Percentiles rank a stretch among this genome's conserved stretches.
Conservation (phyloP, 352 stramenopile species). For the Phytophthora cryptogea region DNA sequence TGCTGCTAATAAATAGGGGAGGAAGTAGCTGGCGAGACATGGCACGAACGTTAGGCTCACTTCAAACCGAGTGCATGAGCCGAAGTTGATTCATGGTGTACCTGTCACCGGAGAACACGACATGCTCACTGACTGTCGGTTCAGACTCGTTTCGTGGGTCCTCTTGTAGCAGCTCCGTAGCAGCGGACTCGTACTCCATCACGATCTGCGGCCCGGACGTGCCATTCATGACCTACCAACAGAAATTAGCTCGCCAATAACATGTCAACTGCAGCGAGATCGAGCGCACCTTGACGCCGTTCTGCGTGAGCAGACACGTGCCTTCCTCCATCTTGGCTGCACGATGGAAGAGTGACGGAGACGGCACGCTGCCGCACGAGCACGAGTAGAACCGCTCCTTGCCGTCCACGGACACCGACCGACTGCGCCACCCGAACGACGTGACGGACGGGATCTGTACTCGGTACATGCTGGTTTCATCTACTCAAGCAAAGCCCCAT, state of each 20-base stretch:
- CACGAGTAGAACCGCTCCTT: constrained; percentile 40
- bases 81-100: constrained; percentile 4
- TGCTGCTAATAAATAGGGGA: constrained; percentile 65
- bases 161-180: constrained; percentile 26
- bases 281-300: constrained; percentile 36
- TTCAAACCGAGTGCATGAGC: neutral
- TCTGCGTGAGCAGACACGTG: constrained; percentile 42
- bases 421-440: constrained; percentile 47
- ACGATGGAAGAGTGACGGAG: constrained; percentile 45
- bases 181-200: constrained; percentile 32
- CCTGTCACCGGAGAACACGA: constrained; percentile 64
- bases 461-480: constrained; percentile 64
- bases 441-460: constrained; percentile 62
- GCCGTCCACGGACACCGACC: constrained; percentile 44
- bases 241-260: neutral
- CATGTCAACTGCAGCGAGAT: neutral
- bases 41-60: constrained; percentile 12
- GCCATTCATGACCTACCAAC: constrained; percentile 21
- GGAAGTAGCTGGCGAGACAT: constrained; percentile 34
- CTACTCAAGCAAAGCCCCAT: constrained; percentile 20
- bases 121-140: constrained; percentile 55
- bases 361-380: constrained; percentile 33
- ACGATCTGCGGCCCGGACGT: constrained; percentile 2
- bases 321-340: constrained; percentile 41
- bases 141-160: constrained; percentile 31